phyloP scores from a whole-genome alignment of 1,139 yeast genomes.

The Yueomyces sp. region DNA sequence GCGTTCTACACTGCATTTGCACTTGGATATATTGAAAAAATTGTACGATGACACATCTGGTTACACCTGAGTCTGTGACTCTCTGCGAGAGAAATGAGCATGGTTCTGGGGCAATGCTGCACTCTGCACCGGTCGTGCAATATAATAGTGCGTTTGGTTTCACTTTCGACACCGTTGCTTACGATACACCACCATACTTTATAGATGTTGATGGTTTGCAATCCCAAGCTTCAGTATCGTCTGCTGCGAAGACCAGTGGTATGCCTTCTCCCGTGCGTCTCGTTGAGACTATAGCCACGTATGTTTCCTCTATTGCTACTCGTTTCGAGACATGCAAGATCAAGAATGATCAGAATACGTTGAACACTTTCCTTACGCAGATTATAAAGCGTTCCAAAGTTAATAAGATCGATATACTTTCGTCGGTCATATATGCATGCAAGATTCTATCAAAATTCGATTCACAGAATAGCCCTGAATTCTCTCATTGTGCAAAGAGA shows the following conservation, averaged over 20 bases:
- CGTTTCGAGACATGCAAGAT: not conserved
- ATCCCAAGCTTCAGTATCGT: not conserved
- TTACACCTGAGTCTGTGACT: too few relatives aligned
- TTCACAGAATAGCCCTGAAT: constrained; percentile 12
- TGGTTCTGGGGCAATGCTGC: too few relatives aligned
- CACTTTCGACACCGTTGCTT: not conserved
- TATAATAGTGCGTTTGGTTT: too few relatives aligned
- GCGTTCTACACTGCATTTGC: too few relatives aligned
- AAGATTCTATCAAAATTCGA: constrained; percentile 8
- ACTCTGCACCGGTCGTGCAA: too few relatives aligned
- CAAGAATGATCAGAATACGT: constrained; percentile 1
- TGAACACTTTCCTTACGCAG: constrained; percentile 14
- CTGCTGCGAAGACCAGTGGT: not conserved
- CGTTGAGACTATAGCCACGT: not conserved
- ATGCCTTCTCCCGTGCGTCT: not conserved
- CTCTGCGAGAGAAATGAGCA: too few relatives aligned
- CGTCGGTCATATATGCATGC: constrained; percentile 16
- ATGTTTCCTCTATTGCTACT: not conserved
- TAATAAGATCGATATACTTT: constrained; percentile 11
- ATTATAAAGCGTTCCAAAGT: constrained; percentile 20
- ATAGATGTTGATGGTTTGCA: too few relatives aligned
- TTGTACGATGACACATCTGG: too few relatives aligned
- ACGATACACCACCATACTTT: not conserved
- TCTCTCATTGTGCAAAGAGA: constrained; percentile 20
- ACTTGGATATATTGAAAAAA: too few relatives aligned